Evolutionary conservation across 2,329 filamentous ascomycete genomes (phyloP).

Genomic region (Lachnellula arida): DNA sequence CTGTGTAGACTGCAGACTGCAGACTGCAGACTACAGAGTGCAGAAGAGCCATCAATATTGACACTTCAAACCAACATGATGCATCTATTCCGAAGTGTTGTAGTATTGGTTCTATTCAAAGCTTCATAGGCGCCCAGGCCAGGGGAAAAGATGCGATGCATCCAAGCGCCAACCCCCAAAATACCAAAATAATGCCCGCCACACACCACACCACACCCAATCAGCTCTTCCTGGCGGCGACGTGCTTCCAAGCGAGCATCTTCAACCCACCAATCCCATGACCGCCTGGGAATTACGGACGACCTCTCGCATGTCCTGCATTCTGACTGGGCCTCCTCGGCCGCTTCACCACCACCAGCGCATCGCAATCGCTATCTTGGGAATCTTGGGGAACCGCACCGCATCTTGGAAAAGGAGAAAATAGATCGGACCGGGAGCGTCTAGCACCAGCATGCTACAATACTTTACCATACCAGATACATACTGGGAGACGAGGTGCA

Average conservation of each 20-base stretch:
- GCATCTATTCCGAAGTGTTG: not conserved
- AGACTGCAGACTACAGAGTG: not conserved
- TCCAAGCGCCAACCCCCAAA: constrained; percentile 17
- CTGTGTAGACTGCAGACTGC: not conserved
- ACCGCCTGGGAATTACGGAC: not conserved
- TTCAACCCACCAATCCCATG: constrained; percentile 3
- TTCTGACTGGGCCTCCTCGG: constrained; percentile 13
- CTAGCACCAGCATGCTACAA: constrained; percentile 13
- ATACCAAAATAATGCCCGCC: constrained; percentile 8
- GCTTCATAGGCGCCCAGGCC: constrained; percentile 17
- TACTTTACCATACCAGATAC: not conserved
- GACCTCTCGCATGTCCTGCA: not conserved
- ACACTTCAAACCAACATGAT: not conserved
- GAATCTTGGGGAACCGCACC: not conserved
- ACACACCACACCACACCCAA: not conserved
- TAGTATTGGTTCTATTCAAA: constrained; percentile 11
- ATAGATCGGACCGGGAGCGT: constrained; percentile 24
- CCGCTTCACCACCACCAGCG: constrained; percentile 3
- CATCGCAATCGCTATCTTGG: constrained; percentile 10
- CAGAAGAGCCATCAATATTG: not conserved
- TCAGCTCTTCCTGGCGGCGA: constrained; percentile 6
- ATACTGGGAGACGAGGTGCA: not conserved
- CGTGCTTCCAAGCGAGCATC: constrained; percentile 4
- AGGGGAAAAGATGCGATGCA: constrained; percentile 10
- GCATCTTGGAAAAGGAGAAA: constrained; percentile 3